These are phyloP conservation scores for Wickerhamiella dianesei DNA, from an alignment of 805 yeast species.

Conservation along the genomic window DNA sequence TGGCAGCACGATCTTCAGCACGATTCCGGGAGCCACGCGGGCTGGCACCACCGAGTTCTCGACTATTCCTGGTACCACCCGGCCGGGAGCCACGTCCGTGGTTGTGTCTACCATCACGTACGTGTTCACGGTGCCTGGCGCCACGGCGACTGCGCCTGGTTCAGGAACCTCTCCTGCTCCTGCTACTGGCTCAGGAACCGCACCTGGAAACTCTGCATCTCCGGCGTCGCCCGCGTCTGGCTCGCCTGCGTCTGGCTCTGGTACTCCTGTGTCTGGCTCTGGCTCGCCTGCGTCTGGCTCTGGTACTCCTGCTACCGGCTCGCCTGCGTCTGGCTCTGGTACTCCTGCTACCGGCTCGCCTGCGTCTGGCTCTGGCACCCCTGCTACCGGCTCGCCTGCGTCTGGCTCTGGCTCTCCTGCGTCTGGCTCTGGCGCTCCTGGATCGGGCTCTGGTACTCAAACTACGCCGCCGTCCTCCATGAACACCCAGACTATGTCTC, in stretches of 20 bases:
- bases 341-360: not conserved
- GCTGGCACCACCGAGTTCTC: conserved; percentile 6
- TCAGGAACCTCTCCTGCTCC: not conserved
- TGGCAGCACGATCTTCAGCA: conserved; percentile 5
- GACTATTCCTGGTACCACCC: not conserved
- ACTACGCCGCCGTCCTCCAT: not conserved
- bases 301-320: not conserved
- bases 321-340: not conserved
- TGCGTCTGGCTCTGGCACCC: not conserved
- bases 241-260: too few relatives aligned
- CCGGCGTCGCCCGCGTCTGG: not conserved
- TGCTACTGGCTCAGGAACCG: not conserved
- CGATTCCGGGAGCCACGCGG: conserved; percentile 9
- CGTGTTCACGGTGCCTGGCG: not conserved
- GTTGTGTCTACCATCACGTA: not conserved
- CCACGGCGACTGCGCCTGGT: not conserved
- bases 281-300: too few relatives aligned
- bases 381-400: not conserved
- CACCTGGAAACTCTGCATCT: not conserved
- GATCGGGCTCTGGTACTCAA: not conserved
- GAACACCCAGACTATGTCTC: conserved; percentile 5
- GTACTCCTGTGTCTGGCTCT: not conserved
- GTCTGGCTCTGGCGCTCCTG: not conserved
- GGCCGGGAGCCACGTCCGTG: not conserved
- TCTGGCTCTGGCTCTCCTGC: not conserved